Evolutionary conservation across 2,329 filamentous ascomycete genomes (phyloP).

Genomic region (Sporothrix mexicana): DNA sequence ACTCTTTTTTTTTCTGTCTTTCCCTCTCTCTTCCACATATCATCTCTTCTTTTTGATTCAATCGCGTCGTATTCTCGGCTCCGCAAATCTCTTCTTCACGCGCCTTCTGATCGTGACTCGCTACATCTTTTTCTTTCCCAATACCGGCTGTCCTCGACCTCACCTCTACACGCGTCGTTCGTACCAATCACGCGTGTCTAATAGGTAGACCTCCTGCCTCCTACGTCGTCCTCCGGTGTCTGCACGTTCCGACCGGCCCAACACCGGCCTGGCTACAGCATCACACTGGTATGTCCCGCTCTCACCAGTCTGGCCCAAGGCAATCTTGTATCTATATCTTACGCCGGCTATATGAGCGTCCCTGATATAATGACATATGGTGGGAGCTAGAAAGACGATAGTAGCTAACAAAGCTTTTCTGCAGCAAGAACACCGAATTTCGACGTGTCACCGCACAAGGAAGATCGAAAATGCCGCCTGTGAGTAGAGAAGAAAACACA

Average conservation of each 20-base stretch:
- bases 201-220: neutral
- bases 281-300: neutral
- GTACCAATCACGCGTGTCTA: slow-evolving; percentile 7
- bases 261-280: neutral
- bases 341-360: neutral
- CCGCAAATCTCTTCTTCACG: neutral
- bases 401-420: neutral
- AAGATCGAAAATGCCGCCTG: slow-evolving; percentile 37
- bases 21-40: neutral
- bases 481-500: slow-evolving; percentile 28
- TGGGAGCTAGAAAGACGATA: neutral
- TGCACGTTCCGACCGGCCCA: neutral
- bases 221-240: neutral
- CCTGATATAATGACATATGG: neutral
- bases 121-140: neutral
- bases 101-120: neutral
- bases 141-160: too few relatives aligned
- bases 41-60: neutral
- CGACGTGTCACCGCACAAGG: too few relatives aligned
- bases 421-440: neutral
- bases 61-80: neutral
- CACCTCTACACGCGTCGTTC: neutral
- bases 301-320: neutral
- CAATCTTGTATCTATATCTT: neutral
- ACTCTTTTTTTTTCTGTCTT: neutral